Percentiles rank a stretch among this genome's conserved stretches.
Evolutionary conservation across 2,329 filamentous ascomycete species (phyloP).

Genomic region (Fusarium austroafricanum): DNA sequence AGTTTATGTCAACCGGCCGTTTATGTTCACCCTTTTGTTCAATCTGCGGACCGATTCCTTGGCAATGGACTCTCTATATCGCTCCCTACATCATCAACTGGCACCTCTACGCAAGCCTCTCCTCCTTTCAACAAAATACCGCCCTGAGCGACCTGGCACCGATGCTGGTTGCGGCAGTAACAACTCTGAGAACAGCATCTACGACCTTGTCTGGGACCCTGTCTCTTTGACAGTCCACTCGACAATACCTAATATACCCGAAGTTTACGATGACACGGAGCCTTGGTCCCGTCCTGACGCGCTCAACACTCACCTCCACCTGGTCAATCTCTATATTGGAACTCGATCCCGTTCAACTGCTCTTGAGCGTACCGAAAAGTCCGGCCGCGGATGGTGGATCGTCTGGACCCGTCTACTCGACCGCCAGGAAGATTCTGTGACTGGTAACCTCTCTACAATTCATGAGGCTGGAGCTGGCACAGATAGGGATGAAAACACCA

Average conservation of each 20-base stretch:
- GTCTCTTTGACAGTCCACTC: conserved; percentile 66
- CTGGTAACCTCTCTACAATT: conserved; percentile 43
- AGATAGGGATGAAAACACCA: conserved; percentile 8
- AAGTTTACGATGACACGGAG: conserved; percentile 50
- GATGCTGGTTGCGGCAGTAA: conserved; percentile 43
- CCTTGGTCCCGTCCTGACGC: conserved; percentile 72
- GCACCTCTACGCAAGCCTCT: conserved; percentile 68
- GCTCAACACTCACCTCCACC: conserved; percentile 72
- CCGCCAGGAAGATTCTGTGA: conserved; percentile 39
- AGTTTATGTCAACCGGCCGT: conserved; percentile 79
- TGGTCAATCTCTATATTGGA: conserved; percentile 66
- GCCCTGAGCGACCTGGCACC: conserved; percentile 59
- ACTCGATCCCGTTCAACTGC: conserved; percentile 59
- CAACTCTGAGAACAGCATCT: conserved; percentile 57
- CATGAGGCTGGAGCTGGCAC: conserved; percentile 40
- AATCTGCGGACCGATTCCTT: conserved; percentile 66
- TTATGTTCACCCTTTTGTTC: conserved; percentile 83
- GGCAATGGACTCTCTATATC: conserved; percentile 67
- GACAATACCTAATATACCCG: conserved; percentile 75
- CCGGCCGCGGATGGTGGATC: conserved; percentile 75
- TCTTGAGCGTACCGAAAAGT: conserved; percentile 73
- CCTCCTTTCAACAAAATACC: conserved; percentile 66
- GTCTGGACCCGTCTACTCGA: conserved; percentile 71
- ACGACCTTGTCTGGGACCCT: conserved; percentile 73
- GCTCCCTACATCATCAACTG: conserved; percentile 70